Conservation (phyloP, 768 basidiomycete species). For the Lactarius indigo region DNA sequence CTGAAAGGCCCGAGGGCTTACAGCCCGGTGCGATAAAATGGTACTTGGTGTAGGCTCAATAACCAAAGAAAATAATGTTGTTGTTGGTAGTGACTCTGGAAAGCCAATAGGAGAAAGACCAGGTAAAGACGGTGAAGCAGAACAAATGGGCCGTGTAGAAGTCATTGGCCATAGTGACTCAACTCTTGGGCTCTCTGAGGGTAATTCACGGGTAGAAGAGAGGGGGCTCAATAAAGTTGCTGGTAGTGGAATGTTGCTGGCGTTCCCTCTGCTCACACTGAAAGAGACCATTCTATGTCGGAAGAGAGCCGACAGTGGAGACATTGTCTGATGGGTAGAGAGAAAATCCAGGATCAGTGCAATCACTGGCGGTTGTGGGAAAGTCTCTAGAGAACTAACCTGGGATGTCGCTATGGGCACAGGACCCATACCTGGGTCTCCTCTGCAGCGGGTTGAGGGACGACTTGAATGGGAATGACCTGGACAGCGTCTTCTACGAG, state of each 20-base stretch:
- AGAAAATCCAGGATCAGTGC: neutral
- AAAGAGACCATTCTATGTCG: neutral
- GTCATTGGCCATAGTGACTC: constrained; percentile 1
- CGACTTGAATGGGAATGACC: neutral
- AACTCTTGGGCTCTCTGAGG: neutral
- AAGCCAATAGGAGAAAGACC: constrained; percentile 28
- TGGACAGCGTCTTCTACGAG: neutral
- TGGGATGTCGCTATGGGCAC: constrained; percentile 1
- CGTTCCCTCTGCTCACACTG: neutral
- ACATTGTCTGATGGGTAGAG: neutral
- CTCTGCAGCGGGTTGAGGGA: neutral
- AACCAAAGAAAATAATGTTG: constrained; percentile 20
- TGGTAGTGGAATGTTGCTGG: neutral
- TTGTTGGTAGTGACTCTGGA: constrained; percentile 29
- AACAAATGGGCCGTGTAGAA: constrained; percentile 7
- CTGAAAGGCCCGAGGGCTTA: constrained; percentile 25
- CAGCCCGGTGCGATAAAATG: constrained; percentile 15
- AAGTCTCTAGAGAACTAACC: constrained; percentile 2
- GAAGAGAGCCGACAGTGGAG: constrained; percentile 3
- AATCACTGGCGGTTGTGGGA: neutral
- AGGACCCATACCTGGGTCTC: neutral
- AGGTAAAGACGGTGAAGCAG: no score
- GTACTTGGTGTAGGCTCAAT: constrained; percentile 23
- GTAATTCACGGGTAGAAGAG: neutral
- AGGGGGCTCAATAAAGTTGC: constrained; percentile 19